Evolutionary conservation across 1,139 yeast species (phyloP).

Genomic region (Nakaseomyces uthaithaninus): DNA sequence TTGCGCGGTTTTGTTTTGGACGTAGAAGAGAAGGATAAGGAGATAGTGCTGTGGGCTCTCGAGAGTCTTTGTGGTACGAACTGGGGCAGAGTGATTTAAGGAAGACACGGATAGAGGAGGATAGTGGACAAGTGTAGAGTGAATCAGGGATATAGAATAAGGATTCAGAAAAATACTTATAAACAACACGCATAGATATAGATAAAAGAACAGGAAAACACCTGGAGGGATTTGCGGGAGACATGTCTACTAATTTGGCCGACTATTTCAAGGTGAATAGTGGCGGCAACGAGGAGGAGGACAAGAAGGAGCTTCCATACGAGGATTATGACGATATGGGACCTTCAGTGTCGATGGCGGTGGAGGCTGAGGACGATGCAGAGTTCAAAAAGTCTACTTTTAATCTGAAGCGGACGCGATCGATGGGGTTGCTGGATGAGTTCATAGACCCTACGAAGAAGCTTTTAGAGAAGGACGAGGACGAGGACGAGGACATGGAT

Average conservation of each 20-base stretch:
- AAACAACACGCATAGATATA: too few relatives aligned
- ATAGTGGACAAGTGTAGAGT: too few relatives aligned
- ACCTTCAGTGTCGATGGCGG: conserved; percentile 38
- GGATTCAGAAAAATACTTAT: too few relatives aligned
- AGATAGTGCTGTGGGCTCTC: too few relatives aligned
- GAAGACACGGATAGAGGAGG: too few relatives aligned
- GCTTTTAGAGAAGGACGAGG: conserved; percentile 23
- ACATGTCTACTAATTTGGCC: conserved; percentile 8
- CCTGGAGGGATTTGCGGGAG: background rate
- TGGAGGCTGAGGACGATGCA: conserved; percentile 64
- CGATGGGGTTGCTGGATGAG: conserved; percentile 73
- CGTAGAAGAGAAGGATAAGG: too few relatives aligned
- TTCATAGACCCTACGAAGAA: conserved; percentile 43
- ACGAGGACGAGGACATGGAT: conserved; percentile 8
- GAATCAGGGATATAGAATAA: too few relatives aligned
- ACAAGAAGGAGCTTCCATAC: conserved; percentile 6
- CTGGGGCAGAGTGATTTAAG: too few relatives aligned
- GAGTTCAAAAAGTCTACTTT: conserved; percentile 68
- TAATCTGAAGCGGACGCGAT: conserved; percentile 72
- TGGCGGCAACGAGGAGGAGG: conserved; percentile 5
- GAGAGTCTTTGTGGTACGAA: too few relatives aligned
- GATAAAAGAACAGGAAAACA: too few relatives aligned
- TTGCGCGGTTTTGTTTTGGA: too few relatives aligned
- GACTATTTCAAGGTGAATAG: conserved; percentile 5
- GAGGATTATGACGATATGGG: conserved; percentile 31